A percentile compares a stretch with the other conserved stretches of the same genome.
These are phyloP conservation scores for Coniosporium tulheliwenetii DNA, from an alignment of 2,329 filamentous ascomycete genomes.

Conservation along the genomic window DNA sequence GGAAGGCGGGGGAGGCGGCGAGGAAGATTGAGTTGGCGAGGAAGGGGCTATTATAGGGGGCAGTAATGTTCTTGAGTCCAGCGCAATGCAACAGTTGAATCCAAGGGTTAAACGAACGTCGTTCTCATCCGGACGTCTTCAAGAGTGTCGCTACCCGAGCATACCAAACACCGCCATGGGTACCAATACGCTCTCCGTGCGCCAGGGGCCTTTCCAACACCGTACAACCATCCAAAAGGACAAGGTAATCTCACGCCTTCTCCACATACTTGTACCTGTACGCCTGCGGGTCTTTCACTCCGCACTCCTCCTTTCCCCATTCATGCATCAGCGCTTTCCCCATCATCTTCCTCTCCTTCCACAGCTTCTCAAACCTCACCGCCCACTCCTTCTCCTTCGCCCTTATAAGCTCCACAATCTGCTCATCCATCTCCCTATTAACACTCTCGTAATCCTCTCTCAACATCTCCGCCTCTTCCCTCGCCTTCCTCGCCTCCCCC, in stretches of 20 bases:
- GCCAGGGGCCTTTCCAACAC: too few species aligned
- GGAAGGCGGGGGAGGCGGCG: slow-evolving; percentile 52
- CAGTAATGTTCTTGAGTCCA: too few species aligned
- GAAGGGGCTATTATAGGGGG: slow-evolving; percentile 51
- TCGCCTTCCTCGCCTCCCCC: too few species aligned
- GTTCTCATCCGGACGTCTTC: too few species aligned
- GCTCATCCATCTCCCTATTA: slow-evolving; percentile 2
- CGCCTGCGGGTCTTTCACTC: slow-evolving; percentile 13
- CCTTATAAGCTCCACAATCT: slow-evolving; percentile 2
- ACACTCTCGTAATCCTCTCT: slow-evolving; percentile 1
- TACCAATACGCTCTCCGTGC: too few species aligned
- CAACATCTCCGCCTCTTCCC: neutral
- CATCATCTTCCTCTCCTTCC: slow-evolving; percentile 15
- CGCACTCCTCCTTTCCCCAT: slow-evolving; percentile 51
- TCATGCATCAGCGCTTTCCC: slow-evolving; percentile 51
- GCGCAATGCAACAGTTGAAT: too few species aligned
- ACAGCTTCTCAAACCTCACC: slow-evolving; percentile 5
- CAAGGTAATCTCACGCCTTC: neutral
- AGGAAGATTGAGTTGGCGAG: slow-evolving; percentile 67
- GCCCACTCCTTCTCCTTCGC: slow-evolving; percentile 3
- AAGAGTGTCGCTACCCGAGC: too few species aligned
- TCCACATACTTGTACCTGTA: slow-evolving; percentile 16
- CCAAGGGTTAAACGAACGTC: too few species aligned
- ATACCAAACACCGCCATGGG: too few species aligned
- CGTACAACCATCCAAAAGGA: too few species aligned